Conservation (phyloP, 176 grass and related monocot species). For the Oryza rufipogon region DNA sequence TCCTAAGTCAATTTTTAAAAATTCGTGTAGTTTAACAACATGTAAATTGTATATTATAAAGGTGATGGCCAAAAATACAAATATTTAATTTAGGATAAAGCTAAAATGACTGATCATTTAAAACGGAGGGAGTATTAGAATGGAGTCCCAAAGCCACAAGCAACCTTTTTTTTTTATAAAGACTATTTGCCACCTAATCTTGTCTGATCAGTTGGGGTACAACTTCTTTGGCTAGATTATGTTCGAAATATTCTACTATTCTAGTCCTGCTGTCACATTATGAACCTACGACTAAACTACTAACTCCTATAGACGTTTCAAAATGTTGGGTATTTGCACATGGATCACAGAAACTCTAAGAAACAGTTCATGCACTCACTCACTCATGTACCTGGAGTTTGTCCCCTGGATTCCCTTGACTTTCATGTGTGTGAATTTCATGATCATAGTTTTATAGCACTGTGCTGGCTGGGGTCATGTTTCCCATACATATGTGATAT, state of each 20-base stretch:
- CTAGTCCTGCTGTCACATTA: neutral
- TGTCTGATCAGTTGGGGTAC: neutral
- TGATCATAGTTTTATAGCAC: neutral
- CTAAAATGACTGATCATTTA: too few species aligned
- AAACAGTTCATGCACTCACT: neutral
- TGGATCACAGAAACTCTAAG: neutral
- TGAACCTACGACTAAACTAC: neutral
- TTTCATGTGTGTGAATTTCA: neutral
- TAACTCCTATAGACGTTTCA: neutral
- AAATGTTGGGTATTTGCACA: neutral
- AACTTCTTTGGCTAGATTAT: constrained; percentile 1
- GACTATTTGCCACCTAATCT: neutral
- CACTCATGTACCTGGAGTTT: neutral
- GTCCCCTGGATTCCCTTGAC: neutral
- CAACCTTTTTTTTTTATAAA: neutral
- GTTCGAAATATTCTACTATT: neutral
- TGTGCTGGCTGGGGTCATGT: neutral
- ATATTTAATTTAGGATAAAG: too few species aligned
- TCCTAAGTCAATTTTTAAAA: too few species aligned
- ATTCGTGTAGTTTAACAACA: too few species aligned
- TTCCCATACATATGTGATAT: neutral
- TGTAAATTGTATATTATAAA: too few species aligned
- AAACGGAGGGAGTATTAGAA: neutral
- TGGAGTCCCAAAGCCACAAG: constrained; percentile 14
- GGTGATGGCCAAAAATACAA: too few species aligned